phyloP scores from a whole-genome alignment of 2,329 filamentous ascomycete genomes.

The Calycina herbarum region DNA sequence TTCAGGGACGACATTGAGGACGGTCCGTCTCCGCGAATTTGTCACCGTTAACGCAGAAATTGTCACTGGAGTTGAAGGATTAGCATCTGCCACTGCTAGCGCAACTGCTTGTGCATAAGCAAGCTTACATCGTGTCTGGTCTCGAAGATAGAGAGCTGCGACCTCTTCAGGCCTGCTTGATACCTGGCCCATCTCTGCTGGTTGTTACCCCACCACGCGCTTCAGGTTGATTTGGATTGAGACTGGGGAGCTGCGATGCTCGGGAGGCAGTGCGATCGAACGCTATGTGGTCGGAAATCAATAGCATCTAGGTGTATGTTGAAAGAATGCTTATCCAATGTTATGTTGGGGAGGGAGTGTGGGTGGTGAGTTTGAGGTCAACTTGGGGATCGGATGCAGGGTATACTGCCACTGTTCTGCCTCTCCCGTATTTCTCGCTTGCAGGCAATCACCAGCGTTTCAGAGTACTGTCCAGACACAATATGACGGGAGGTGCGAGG shows the following conservation, averaged over 20 bases:
- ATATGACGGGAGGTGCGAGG: background rate
- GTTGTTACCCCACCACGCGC: constrained; percentile 34
- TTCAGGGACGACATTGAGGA: constrained; percentile 81
- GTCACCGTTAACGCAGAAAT: constrained; percentile 81
- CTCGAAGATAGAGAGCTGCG: constrained; percentile 77
- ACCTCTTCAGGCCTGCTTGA: constrained; percentile 86
- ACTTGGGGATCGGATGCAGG: constrained; percentile 12
- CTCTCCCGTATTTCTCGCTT: background rate
- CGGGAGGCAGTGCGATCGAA: constrained; percentile 29
- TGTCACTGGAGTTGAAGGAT: constrained; percentile 61
- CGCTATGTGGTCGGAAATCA: constrained; percentile 26
- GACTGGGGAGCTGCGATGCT: background rate
- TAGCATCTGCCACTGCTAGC: constrained; percentile 20
- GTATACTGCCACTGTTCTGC: background rate
- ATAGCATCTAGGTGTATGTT: constrained; percentile 34
- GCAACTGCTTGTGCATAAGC: constrained; percentile 14
- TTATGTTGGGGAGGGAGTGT: constrained; percentile 20
- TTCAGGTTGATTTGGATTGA: background rate
- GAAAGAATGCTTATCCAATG: constrained; percentile 29
- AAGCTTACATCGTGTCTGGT: constrained; percentile 83
- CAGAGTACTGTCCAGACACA: background rate
- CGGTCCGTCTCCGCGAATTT: constrained; percentile 73
- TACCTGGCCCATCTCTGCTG: constrained; percentile 78
- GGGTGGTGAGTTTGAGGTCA: constrained; percentile 9
- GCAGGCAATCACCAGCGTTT: background rate